These are phyloP conservation scores for Colletotrichum siamense DNA, from an alignment of 2,329 filamentous ascomycete species.

Conservation along the genomic window DNA sequence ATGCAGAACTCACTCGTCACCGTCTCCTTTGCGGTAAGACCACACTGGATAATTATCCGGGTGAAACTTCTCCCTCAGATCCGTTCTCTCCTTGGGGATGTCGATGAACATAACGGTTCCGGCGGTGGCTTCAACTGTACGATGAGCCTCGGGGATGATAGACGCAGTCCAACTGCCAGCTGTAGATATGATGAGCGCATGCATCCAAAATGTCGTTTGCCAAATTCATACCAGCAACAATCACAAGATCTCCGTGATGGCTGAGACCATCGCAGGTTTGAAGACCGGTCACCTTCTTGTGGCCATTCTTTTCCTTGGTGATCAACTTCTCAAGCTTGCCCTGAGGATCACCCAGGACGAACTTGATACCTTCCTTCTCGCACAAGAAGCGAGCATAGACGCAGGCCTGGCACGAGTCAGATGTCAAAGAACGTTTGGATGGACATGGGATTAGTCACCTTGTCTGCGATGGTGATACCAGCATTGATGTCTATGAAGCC, in stretches of 20 bases:
- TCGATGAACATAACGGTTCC: conserved; percentile 40
- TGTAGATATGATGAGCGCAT: background rate
- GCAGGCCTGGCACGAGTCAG: background rate
- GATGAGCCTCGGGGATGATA: conserved; percentile 30
- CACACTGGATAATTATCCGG: conserved; percentile 40
- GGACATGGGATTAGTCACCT: conserved; percentile 12
- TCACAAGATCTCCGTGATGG: conserved; percentile 28
- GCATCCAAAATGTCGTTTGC: background rate
- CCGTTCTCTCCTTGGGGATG: conserved; percentile 30
- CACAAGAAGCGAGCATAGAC: background rate
- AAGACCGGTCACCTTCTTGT: conserved; percentile 29
- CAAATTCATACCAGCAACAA: conserved; percentile 24
- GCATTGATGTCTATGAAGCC: conserved; percentile 30
- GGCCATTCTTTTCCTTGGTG: background rate
- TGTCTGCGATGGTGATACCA: conserved; percentile 31
- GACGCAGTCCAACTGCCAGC: conserved; percentile 33
- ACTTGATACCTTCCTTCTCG: background rate
- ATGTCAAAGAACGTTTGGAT: background rate
- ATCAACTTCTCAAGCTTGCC: background rate
- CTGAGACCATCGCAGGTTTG: conserved; percentile 29
- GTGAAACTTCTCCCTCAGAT: conserved; percentile 37
- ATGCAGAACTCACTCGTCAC: background rate
- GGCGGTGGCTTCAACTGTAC: conserved; percentile 39
- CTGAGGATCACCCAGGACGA: background rate
- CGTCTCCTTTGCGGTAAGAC: conserved; percentile 24